Evolutionary conservation across 176 grass and related monocot genomes (phyloP).

Genomic region (Microstegium vimineum): DNA sequence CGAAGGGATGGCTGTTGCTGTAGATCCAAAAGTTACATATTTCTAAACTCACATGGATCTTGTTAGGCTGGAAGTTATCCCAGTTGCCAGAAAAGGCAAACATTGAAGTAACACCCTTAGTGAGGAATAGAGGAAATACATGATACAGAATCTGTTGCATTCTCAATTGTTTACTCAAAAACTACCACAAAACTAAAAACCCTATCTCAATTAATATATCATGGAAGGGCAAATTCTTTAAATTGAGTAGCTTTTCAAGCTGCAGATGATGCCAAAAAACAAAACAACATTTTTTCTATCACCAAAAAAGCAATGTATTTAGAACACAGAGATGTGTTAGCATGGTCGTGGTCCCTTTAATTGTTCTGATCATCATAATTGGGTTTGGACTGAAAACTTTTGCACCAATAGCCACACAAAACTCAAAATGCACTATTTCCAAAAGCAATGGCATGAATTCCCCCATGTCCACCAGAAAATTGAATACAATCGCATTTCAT

Average conservation of each 20-base stretch:
- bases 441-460: not conserved
- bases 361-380: not conserved
- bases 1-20: not conserved
- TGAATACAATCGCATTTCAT: not conserved
- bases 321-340: not conserved
- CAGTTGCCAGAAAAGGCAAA: not conserved
- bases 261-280: not conserved
- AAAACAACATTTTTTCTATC: not conserved
- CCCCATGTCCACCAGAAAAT: not conserved
- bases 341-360: not conserved
- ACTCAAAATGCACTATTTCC: slow-evolving; percentile 9
- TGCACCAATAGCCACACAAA: not conserved
- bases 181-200: not conserved
- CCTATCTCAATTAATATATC: not conserved
- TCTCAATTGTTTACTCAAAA: not conserved
- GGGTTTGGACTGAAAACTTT: not conserved
- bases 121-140: not conserved
- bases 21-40: not conserved
- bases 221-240: not conserved
- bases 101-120: not conserved
- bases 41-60: not conserved
- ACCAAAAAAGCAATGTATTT: not conserved
- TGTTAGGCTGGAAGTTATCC: not conserved
- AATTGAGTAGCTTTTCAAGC: not conserved
- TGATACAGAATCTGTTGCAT: not conserved